Percentiles rank a stretch among this genome's conserved stretches.
These are phyloP conservation scores for Excoecaria agallocha DNA, from an alignment of 345 rosid genomes.

Conservation along the genomic window DNA sequence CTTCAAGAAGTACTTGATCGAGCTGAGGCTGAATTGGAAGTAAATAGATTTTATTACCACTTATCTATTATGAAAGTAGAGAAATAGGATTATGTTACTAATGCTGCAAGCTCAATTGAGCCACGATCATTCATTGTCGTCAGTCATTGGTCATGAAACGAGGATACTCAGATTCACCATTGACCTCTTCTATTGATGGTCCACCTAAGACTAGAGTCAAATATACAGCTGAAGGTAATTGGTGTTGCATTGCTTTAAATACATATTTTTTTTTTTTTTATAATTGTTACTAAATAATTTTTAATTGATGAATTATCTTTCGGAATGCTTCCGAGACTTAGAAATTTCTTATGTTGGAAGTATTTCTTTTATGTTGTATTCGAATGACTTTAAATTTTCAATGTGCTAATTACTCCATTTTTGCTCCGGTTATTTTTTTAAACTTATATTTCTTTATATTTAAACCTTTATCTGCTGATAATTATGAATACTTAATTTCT, in stretches of 20 bases:
- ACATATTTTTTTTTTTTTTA: background rate
- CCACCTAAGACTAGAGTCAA: slow-evolving; percentile 66
- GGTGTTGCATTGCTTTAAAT: background rate
- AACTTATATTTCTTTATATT: too few species aligned
- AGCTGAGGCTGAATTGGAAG: background rate
- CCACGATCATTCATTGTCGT: background rate
- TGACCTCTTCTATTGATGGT: slow-evolving; percentile 46
- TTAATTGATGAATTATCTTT: background rate
- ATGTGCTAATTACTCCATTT: too few species aligned
- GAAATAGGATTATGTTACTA: background rate
- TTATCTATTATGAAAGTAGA: background rate
- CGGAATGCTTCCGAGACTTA: too few species aligned
- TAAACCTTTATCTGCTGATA: too few species aligned
- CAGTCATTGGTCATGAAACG: slow-evolving; percentile 56
- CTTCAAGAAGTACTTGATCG: slow-evolving; percentile 2
- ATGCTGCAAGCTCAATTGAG: background rate
- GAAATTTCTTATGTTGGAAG: too few species aligned
- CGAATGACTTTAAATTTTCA: too few species aligned
- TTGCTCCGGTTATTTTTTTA: too few species aligned
- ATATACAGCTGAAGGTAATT: slow-evolving; percentile 65
- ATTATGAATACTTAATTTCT: too few species aligned
- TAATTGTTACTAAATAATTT: background rate
- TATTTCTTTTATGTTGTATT: too few species aligned
- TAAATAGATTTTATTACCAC: background rate
- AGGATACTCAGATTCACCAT: slow-evolving; percentile 56